phyloP scores from a whole-genome alignment of 192 early-diverging fungal genomes.

The Cladochytrium replicatum region DNA sequence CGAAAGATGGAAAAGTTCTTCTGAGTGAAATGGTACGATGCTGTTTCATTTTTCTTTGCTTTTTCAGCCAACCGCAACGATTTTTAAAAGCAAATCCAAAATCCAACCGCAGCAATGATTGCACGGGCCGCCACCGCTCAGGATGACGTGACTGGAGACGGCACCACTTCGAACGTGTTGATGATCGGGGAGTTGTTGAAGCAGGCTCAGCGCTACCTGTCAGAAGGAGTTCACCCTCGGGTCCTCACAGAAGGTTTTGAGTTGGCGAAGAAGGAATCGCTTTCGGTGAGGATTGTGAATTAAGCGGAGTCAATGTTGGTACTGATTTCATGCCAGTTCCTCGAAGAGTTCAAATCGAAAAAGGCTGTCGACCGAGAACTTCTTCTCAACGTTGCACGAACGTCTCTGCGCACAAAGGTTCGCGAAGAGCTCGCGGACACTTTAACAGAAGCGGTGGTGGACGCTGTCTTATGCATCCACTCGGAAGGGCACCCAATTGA shows the following conservation, averaged over 20 bases:
- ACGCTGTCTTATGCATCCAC: constrained; percentile 84
- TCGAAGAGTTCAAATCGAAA: constrained; percentile 75
- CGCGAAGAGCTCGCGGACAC: constrained; percentile 76
- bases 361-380: constrained; percentile 80
- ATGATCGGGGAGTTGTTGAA: constrained; percentile 96
- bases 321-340: constrained; percentile 59
- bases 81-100: constrained; percentile 88
- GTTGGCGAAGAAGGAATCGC: constrained; percentile 88
- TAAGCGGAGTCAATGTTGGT: too few species aligned
- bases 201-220: constrained; percentile 84
- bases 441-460: constrained; percentile 92
- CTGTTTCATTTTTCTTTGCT: constrained; percentile 3
- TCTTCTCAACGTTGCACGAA: constrained; percentile 83
- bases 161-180: constrained; percentile 94
- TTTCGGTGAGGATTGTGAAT: too few species aligned
- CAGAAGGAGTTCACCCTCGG: constrained; percentile 94
- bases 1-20: constrained; percentile 99
- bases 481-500: constrained; percentile 82
- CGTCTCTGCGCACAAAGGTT: constrained; percentile 93
- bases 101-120: constrained; percentile 99
- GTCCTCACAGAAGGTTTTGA: constrained; percentile 96
- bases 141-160: constrained; percentile 98
- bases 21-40: constrained; percentile 90
- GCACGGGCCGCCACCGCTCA: constrained; percentile 96
- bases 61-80: neutral